Evolutionary conservation across 163 green algal genomes (phyloP).

Genomic region (Volvox carteri): DNA sequence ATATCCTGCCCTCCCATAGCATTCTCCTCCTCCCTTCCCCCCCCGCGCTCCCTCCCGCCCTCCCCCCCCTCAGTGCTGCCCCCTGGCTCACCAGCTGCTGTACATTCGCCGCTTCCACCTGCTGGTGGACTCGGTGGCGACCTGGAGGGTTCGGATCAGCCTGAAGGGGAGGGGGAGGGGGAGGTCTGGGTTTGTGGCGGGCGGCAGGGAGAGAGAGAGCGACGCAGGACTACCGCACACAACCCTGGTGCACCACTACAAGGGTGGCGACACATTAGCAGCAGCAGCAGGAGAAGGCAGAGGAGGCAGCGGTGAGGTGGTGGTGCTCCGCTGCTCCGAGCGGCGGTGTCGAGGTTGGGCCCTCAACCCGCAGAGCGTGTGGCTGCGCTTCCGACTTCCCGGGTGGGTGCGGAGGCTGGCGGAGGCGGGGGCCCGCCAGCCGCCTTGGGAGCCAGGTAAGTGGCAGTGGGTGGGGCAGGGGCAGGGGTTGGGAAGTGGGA

Average conservation of each 20-base stretch:
- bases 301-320: not conserved
- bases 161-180: not conserved
- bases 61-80: not conserved
- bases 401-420: constrained; percentile 17
- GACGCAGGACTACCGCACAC: too few relatives aligned
- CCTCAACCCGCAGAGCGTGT: constrained; percentile 49
- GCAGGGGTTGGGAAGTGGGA: not conserved
- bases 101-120: not conserved
- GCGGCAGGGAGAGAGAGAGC: not conserved
- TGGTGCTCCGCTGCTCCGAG: not conserved
- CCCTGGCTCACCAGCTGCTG: constrained; percentile 16
- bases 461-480: not conserved
- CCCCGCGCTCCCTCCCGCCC: not conserved
- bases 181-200: not conserved
- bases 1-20: too few relatives aligned
- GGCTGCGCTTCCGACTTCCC: constrained; percentile 49
- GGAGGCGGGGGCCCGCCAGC: not conserved
- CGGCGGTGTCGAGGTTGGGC: not conserved
- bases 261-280: too few relatives aligned
- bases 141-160: not conserved
- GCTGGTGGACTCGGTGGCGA: not conserved
- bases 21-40: not conserved
- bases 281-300: not conserved
- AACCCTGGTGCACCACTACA: too few relatives aligned
- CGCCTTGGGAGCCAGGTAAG: constrained; percentile 29